phyloP scores from a whole-genome alignment of 2,329 filamentous ascomycete species.

The Annulohypoxylon truncatum region DNA sequence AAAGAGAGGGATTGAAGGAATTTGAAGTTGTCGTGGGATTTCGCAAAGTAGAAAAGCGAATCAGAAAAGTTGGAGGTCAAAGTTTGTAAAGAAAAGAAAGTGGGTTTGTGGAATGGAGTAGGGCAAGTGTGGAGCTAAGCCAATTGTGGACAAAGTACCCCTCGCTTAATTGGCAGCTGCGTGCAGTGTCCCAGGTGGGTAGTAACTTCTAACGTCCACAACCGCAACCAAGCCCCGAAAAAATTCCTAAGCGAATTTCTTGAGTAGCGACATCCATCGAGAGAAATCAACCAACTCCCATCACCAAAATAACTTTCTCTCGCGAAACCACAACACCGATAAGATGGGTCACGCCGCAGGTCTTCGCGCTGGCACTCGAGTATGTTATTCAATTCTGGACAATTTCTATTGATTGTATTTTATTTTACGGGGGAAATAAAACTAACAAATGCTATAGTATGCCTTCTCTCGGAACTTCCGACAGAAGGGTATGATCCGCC shows the following conservation, averaged over 20 bases:
- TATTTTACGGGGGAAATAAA: not conserved
- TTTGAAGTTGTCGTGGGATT: slow-evolving; percentile 40
- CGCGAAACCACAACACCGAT: slow-evolving; percentile 62
- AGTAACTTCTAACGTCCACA: slow-evolving; percentile 34
- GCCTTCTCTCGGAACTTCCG: slow-evolving; percentile 95
- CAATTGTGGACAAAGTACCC: slow-evolving; percentile 13
- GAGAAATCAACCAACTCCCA: slow-evolving; percentile 34
- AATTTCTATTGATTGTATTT: not conserved
- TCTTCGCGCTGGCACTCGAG: slow-evolving; percentile 87
- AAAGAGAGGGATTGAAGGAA: slow-evolving; percentile 13
- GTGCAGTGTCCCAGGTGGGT: not conserved
- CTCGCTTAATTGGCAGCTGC: slow-evolving; percentile 45
- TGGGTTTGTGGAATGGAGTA: slow-evolving; percentile 48
- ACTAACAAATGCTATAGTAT: slow-evolving; percentile 65
- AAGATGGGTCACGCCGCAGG: slow-evolving; percentile 88
- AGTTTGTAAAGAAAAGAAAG: slow-evolving; percentile 23
- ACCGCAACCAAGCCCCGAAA: slow-evolving; percentile 38
- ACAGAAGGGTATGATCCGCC: slow-evolving; percentile 91
- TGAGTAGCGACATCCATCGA: slow-evolving; percentile 32
- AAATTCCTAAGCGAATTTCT: slow-evolving; percentile 45
- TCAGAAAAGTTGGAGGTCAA: slow-evolving; percentile 27
- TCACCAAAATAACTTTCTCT: slow-evolving; percentile 36
- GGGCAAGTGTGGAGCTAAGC: slow-evolving; percentile 44
- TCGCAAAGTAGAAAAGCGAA: slow-evolving; percentile 36
- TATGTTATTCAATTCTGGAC: slow-evolving; percentile 59